Conservation (phyloP, 1,284 basidiomycete genomes). For the Chalciporus piperatoides region DNA sequence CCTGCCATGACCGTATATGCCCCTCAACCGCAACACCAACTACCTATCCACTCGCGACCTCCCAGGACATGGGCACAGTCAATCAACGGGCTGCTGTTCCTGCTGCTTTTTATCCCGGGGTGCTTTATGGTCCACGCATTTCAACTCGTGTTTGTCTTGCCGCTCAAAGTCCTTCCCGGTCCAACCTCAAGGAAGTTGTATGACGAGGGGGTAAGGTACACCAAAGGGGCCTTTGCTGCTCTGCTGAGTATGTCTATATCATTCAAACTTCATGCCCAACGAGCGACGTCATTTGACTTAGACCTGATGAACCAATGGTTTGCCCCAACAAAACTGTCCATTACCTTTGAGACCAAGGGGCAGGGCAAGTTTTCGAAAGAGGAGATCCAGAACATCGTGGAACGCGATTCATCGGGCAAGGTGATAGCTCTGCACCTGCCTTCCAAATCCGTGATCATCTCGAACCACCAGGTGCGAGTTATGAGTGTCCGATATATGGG, state of each 20-base stretch:
- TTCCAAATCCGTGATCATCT: conserved; percentile 71
- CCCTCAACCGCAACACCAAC: conserved; percentile 36
- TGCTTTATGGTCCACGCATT: conserved; percentile 66
- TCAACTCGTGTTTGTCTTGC: conserved; percentile 68
- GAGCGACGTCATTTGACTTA: conserved; percentile 27
- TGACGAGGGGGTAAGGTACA: conserved; percentile 67
- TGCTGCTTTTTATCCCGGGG: conserved; percentile 62
- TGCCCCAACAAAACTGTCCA: conserved; percentile 69
- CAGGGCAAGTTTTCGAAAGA: conserved; percentile 56
- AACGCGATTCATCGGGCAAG: conserved; percentile 54
- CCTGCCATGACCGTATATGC: conserved; percentile 22
- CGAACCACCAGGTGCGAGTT: conserved; percentile 72
- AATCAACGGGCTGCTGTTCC: conserved; percentile 51
- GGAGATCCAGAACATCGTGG: conserved; percentile 54
- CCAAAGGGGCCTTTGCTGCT: conserved; percentile 78
- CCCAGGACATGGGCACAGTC: conserved; percentile 51
- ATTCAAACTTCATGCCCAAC: conserved; percentile 5
- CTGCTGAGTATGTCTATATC: conserved; percentile 57
- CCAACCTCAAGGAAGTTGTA: conserved; percentile 49
- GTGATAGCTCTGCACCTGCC: conserved; percentile 68
- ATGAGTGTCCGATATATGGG: background rate
- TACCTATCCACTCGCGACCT: conserved; percentile 61
- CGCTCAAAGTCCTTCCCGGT: conserved; percentile 54
- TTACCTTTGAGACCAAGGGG: conserved; percentile 74
- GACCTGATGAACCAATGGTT: conserved; percentile 81